phyloP scores from a whole-genome alignment of 2,329 filamentous ascomycete species.

The Fusarium lateritium region DNA sequence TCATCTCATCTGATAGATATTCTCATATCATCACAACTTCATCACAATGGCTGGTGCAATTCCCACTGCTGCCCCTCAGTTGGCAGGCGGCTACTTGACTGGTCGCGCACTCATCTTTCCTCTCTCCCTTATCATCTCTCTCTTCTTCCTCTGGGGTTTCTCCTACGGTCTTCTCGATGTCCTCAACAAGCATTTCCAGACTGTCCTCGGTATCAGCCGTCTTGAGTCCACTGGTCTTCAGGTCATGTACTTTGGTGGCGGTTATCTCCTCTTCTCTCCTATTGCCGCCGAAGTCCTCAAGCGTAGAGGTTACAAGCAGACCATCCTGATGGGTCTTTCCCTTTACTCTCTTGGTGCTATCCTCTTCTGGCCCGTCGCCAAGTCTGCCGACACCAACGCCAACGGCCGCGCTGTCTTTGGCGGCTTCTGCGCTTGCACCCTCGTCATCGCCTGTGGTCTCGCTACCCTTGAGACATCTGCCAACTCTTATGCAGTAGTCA shows the following conservation, averaged over 20 bases:
- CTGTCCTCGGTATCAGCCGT: constrained; percentile 59
- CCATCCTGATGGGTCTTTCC: constrained; percentile 76
- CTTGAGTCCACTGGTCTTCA: constrained; percentile 64
- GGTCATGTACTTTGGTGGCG: constrained; percentile 70
- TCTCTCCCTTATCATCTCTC: constrained; percentile 68
- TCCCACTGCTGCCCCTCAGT: constrained; percentile 40
- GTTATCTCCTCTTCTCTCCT: constrained; percentile 58
- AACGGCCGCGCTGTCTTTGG: constrained; percentile 64
- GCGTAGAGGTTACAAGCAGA: constrained; percentile 74
- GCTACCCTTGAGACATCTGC: constrained; percentile 83
- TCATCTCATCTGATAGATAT: constrained; percentile 21
- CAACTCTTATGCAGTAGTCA: constrained; percentile 76
- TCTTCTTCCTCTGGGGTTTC: constrained; percentile 65
- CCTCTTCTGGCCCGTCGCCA: constrained; percentile 69
- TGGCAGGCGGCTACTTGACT: constrained; percentile 45
- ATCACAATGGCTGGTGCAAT: constrained; percentile 46
- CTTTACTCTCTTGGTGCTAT: constrained; percentile 75
- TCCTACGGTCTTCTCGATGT: constrained; percentile 63
- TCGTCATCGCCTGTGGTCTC: constrained; percentile 81
- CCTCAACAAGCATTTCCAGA: constrained; percentile 66
- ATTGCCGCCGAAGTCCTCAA: constrained; percentile 74
- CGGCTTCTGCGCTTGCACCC: constrained; percentile 81
- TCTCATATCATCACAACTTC: constrained; percentile 2
- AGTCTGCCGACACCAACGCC: constrained; percentile 57
- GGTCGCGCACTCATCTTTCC: constrained; percentile 66